Evolutionary conservation across 169 alveolate species (phyloP).

Genomic region (Perkinsus marinus): DNA sequence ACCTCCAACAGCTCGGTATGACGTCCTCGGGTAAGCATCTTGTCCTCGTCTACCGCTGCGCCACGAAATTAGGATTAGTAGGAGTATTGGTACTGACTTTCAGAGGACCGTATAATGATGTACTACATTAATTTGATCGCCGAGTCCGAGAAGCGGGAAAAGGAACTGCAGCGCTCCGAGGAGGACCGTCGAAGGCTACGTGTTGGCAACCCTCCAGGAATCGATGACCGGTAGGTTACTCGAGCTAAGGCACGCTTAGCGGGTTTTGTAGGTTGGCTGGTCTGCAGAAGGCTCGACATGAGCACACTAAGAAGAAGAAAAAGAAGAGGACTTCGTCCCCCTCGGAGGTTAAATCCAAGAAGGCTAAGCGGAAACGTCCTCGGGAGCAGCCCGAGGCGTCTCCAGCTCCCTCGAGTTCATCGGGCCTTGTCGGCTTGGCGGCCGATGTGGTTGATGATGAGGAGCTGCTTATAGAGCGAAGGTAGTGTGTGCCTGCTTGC

Average conservation of each 20-base stretch:
- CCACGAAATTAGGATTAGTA: background rate
- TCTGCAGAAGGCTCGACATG: background rate
- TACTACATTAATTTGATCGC: background rate
- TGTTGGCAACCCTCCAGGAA: no score
- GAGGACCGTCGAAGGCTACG: background rate
- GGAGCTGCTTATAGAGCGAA: background rate
- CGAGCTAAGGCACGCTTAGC: no score
- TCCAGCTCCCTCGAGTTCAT: background rate
- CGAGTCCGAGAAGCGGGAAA: background rate
- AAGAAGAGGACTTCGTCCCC: background rate
- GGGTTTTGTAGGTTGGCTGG: background rate
- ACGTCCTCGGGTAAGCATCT: background rate
- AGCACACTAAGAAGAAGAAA: background rate
- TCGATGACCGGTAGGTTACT: no score
- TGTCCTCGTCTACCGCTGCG: background rate
- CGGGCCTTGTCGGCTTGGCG: background rate
- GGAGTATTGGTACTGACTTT: background rate
- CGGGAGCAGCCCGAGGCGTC: conserved; percentile 1
- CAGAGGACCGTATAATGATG: background rate
- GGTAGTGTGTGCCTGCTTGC: background rate
- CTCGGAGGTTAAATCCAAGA: background rate
- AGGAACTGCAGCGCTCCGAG: background rate
- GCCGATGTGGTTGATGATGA: background rate
- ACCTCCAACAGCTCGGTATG: background rate
- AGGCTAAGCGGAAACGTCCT: background rate